These are phyloP conservation scores for Ustilago bromivora DNA, from an alignment of 1,284 basidiomycete species.

Conservation along the genomic window DNA sequence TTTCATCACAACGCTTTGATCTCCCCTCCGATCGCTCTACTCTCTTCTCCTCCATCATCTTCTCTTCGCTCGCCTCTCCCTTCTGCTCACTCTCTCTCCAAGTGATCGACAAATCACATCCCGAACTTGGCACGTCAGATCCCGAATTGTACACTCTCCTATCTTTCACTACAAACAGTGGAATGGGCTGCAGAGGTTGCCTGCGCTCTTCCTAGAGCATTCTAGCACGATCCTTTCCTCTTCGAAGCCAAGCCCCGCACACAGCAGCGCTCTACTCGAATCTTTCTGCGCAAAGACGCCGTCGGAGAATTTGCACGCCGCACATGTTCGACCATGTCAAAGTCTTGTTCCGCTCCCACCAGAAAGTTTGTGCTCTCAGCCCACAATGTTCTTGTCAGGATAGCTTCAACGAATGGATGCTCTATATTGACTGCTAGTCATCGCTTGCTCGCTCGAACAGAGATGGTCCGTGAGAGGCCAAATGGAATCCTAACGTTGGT, in stretches of 20 bases:
- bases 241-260: conserved; percentile 3
- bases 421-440: not conserved
- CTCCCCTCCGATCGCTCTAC: too few species aligned
- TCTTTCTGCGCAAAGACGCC: not conserved
- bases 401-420: not conserved
- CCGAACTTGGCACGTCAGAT: conserved; percentile 27
- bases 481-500: too few species aligned
- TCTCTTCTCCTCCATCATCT: too few species aligned
- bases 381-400: not conserved
- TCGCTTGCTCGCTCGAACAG: not conserved
- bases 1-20: too few species aligned
- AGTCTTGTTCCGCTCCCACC: not conserved
- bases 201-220: conserved; percentile 32
- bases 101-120: conserved; percentile 44
- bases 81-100: not conserved
- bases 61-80: too few species aligned
- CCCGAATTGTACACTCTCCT: not conserved
- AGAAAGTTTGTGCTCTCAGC: not conserved
- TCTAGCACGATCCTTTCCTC: conserved; percentile 24
- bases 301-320: conserved; percentile 14
- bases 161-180: not conserved
- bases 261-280: not conserved
- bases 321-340: not conserved
- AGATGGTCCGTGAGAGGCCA: too few species aligned
- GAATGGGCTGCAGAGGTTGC: conserved; percentile 25